Conservation (phyloP, 306 rosid species). For the Coriaria nepalensis region DNA sequence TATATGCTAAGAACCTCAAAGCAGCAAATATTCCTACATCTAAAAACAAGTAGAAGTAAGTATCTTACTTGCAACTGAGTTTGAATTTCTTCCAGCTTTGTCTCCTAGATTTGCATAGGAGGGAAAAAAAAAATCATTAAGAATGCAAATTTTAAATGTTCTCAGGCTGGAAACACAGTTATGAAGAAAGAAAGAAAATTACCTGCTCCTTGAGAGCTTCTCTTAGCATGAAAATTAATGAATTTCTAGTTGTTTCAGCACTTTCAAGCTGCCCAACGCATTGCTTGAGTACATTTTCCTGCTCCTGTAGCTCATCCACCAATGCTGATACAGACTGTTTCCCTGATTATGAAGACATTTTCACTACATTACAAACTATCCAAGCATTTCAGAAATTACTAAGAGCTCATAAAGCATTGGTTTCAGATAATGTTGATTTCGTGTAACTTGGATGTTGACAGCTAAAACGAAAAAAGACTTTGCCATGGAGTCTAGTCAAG, state of each 20-base stretch:
- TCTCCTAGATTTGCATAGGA: conserved; percentile 37
- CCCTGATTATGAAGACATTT: conserved; percentile 26
- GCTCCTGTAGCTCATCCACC: conserved; percentile 53
- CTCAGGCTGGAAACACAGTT: not conserved
- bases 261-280: conserved; percentile 54
- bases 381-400: too few relatives aligned
- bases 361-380: too few relatives aligned
- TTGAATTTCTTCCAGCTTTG: conserved; percentile 51
- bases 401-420: too few relatives aligned
- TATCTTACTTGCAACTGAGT: conserved; percentile 63
- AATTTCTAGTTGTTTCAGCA: conserved; percentile 44
- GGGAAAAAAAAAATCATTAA: not conserved
- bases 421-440: too few relatives aligned
- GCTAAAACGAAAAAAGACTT: too few relatives aligned
- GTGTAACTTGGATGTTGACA: too few relatives aligned
- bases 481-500: too few relatives aligned
- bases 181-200: conserved; percentile 10
- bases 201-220: conserved; percentile 80
- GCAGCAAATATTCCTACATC: too few relatives aligned
- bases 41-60: too few relatives aligned
- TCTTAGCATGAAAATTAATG: conserved; percentile 54
- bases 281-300: conserved; percentile 43
- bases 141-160: conserved; percentile 1
- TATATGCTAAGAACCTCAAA: too few relatives aligned
- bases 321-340: conserved; percentile 40